Evolutionary conservation across 1,284 basidiomycete species (phyloP).

Genomic region (Puccinia hordei): DNA sequence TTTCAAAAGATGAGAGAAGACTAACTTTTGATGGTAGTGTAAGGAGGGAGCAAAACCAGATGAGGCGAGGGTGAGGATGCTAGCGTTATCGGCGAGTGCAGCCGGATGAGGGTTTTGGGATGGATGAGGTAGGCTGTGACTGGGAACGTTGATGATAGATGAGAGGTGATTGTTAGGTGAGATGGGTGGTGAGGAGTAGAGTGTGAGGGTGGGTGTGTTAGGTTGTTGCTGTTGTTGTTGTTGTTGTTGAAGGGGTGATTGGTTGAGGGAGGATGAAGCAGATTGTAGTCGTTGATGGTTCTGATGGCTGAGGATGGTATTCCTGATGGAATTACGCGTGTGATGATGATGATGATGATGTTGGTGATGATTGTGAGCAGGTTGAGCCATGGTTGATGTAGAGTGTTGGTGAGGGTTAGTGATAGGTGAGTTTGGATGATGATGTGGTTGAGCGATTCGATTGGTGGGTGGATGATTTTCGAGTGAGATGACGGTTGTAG

Average conservation of each 20-base stretch:
- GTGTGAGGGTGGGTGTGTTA: slow-evolving; percentile 18
- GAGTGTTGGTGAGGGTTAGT: not conserved
- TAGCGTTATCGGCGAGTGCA: slow-evolving; percentile 47
- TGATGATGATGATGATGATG: too few relatives aligned
- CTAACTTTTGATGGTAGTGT: slow-evolving; percentile 43
- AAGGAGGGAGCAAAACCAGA: slow-evolving; percentile 45
- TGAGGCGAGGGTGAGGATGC: slow-evolving; percentile 47
- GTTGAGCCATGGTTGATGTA: slow-evolving; percentile 25
- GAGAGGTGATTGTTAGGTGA: slow-evolving; percentile 12
- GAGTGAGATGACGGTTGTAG: slow-evolving; percentile 47
- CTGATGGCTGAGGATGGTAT: slow-evolving; percentile 4
- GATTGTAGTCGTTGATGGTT: slow-evolving; percentile 36
- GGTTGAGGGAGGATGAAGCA: not conserved
- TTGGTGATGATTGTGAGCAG: not conserved
- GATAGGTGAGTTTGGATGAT: not conserved
- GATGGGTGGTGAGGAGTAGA: slow-evolving; percentile 11
- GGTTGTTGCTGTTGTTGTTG: too few relatives aligned
- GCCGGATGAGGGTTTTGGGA: slow-evolving; percentile 51
- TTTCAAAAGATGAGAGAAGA: not conserved
- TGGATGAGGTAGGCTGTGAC: slow-evolving; percentile 42
- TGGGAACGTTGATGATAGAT: slow-evolving; percentile 43
- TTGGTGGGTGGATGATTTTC: slow-evolving; percentile 26
- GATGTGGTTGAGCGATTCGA: slow-evolving; percentile 41
- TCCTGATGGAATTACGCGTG: not conserved
- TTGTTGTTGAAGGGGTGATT: too few relatives aligned